Evolutionary conservation across 176 grass and related monocot genomes (phyloP).

Genomic region (Saccharum officinarum): DNA sequence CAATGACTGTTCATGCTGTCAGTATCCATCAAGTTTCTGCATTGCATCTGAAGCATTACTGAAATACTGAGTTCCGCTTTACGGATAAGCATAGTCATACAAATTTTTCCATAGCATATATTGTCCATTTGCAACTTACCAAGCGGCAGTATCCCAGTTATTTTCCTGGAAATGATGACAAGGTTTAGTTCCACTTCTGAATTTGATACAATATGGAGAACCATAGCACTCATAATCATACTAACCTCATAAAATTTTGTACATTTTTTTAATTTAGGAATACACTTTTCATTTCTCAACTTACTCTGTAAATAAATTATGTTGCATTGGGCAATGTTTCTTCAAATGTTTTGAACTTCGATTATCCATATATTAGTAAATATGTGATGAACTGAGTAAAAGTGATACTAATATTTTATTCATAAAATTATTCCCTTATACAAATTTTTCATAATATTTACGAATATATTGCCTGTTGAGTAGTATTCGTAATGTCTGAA

Average conservation of each 20-base stretch:
- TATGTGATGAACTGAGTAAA: not conserved
- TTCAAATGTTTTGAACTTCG: not conserved
- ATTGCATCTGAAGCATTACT: constrained; percentile 15
- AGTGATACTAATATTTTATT: not conserved
- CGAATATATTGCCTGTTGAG: not conserved
- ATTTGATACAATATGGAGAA: not conserved
- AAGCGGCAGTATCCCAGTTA: constrained; percentile 7
- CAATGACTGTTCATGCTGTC: not conserved
- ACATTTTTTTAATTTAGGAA: not conserved
- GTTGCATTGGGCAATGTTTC: not conserved
- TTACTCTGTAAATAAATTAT: not conserved
- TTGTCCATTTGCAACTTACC: constrained; percentile 5
- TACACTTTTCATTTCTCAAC: not conserved
- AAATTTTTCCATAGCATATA: constrained; percentile 2
- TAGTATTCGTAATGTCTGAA: not conserved
- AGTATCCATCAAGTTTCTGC: not conserved
- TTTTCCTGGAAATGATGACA: constrained; percentile 26
- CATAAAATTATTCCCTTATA: not conserved
- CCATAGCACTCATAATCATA: not conserved
- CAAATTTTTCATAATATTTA: not conserved
- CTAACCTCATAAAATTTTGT: not conserved
- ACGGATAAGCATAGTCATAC: constrained; percentile 1
- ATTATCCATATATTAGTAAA: not conserved
- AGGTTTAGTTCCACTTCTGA: constrained; percentile 12
- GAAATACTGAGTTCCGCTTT: constrained; percentile 6